Conservation (phyloP, 768 basidiomycete genomes). For the Kwoniella shandongensis region DNA sequence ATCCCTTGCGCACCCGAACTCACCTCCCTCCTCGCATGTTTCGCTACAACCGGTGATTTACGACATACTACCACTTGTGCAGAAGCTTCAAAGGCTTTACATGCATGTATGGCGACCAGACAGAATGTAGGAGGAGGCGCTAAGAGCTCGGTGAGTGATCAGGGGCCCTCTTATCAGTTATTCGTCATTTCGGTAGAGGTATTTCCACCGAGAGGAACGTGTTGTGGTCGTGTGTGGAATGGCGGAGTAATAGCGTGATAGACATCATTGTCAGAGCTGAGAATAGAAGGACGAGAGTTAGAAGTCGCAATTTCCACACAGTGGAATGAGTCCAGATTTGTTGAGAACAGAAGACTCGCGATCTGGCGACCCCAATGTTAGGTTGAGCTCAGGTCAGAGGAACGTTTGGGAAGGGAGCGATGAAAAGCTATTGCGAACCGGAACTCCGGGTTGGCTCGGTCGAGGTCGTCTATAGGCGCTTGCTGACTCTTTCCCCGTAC, state of each 20-base stretch:
- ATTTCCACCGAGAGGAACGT: neutral
- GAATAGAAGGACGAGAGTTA: neutral
- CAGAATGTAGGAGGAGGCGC: slow-evolving; percentile 10
- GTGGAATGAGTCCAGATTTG: too few relatives aligned
- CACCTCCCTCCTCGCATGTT: slow-evolving; percentile 49
- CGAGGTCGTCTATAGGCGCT: too few relatives aligned
- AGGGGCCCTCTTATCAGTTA: too few relatives aligned
- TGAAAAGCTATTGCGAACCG: too few relatives aligned
- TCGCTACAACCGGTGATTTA: slow-evolving; percentile 49
- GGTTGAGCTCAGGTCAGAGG: too few relatives aligned
- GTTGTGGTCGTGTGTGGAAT: neutral
- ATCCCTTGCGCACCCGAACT: slow-evolving; percentile 45
- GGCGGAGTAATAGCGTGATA: too few relatives aligned
- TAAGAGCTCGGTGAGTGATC: slow-evolving; percentile 20
- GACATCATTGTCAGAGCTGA: too few relatives aligned
- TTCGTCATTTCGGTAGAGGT: too few relatives aligned
- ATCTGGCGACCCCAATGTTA: too few relatives aligned
- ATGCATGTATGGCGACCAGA: slow-evolving; percentile 45
- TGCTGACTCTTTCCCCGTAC: neutral
- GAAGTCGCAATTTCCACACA: neutral
- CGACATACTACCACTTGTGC: slow-evolving; percentile 41
- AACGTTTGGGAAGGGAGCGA: too few relatives aligned
- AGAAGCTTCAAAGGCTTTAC: slow-evolving; percentile 42
- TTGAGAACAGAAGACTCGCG: too few relatives aligned
- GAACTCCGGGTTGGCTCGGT: too few relatives aligned